Conservation (phyloP, 2,329 filamentous ascomycete species). For the Aspergillus carbonarius region DNA sequence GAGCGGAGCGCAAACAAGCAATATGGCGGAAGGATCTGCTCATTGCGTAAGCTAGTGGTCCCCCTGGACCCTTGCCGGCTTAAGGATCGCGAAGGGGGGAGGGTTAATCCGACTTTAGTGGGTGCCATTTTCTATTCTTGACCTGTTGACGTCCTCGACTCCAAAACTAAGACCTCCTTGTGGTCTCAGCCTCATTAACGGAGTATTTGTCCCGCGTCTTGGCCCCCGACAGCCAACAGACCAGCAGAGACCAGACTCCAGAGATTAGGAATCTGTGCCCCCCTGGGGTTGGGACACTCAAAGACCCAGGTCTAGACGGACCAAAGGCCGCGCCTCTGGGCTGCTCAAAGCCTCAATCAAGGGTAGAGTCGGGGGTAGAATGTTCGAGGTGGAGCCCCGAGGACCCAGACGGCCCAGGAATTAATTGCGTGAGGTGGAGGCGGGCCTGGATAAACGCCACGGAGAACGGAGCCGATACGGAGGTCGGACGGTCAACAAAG, state of each 20-base stretch:
- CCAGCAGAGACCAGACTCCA: not conserved
- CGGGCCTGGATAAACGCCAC: not conserved
- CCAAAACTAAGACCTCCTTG: not conserved
- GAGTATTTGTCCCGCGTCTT: slow-evolving; percentile 15
- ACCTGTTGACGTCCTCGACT: slow-evolving; percentile 8
- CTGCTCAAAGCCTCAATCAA: not conserved
- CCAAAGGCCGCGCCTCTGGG: not conserved
- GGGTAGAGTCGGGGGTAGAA: not conserved
- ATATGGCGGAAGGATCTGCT: slow-evolving; percentile 10
- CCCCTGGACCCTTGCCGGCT: slow-evolving; percentile 12
- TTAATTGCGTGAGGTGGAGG: not conserved
- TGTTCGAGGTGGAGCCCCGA: not conserved
- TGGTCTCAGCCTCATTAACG: slow-evolving; percentile 8
- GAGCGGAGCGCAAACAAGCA: slow-evolving; percentile 7
- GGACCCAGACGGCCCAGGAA: not conserved
- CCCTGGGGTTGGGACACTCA: not conserved
- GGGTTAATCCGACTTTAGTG: slow-evolving; percentile 7
- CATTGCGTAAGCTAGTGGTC: slow-evolving; percentile 26
- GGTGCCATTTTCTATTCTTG: slow-evolving; percentile 21
- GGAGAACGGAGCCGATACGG: not conserved
- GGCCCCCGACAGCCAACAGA: slow-evolving; percentile 3
- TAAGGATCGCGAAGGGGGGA: slow-evolving; percentile 8
- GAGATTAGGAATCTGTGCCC: not conserved
- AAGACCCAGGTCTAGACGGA: not conserved
- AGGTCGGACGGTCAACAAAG: not conserved